A percentile compares a stretch with the other conserved stretches of the same genome.
Conservation (phyloP, 768 basidiomycete species). For the Tulasnella calospora region DNA sequence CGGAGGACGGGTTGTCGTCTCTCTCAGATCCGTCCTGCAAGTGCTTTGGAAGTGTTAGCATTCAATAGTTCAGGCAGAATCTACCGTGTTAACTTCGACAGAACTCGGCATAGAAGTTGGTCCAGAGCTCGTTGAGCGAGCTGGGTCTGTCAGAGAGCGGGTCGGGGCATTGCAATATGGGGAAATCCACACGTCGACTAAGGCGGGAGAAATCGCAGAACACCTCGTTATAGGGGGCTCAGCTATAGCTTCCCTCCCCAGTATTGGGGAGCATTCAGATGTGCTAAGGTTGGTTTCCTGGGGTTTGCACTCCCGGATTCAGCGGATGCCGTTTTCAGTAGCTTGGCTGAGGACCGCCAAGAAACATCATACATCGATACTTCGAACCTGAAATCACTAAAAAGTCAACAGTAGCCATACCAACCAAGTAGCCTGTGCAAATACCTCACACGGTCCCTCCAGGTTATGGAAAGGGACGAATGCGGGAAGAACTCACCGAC, state of each 20-base stretch:
- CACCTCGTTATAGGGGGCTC: not conserved
- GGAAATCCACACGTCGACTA: not conserved
- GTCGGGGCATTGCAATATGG: not conserved
- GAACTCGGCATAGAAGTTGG: not conserved
- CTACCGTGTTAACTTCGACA: not conserved
- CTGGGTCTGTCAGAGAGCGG: not conserved
- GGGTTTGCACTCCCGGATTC: not conserved
- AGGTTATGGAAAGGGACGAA: not conserved
- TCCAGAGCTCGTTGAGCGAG: not conserved
- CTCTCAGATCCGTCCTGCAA: not conserved
- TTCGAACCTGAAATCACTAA: not conserved
- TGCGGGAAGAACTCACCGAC: not conserved
- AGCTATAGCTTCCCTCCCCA: not conserved
- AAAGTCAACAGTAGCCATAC: not conserved
- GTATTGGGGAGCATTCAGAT: not conserved
- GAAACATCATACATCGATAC: not conserved
- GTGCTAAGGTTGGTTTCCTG: not conserved
- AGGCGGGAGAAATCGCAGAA: not conserved
- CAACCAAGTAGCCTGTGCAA: conserved; percentile 28
- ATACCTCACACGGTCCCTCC: not conserved
- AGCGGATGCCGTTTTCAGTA: not conserved
- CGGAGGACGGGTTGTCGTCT: not conserved
- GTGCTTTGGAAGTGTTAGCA: not conserved
- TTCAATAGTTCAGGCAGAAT: not conserved
- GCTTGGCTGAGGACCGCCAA: not conserved